phyloP scores from a whole-genome alignment of 23 red algal species.

The Gracilaria vermiculophylla region DNA sequence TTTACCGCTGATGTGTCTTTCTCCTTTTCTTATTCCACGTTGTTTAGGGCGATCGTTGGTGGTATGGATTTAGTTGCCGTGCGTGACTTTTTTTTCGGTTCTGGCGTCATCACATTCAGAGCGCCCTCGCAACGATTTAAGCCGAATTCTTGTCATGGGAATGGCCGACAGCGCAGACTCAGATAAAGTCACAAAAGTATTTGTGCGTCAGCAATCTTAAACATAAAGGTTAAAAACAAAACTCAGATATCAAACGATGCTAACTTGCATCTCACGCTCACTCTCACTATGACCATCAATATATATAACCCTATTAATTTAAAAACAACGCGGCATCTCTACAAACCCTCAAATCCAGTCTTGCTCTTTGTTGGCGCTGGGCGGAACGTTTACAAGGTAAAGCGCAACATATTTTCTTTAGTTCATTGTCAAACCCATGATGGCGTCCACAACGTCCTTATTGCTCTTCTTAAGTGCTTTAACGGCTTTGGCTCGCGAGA shows the following conservation, averaged over 20 bases:
- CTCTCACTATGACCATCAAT: not conserved
- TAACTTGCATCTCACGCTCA: not conserved
- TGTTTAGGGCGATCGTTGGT: not conserved
- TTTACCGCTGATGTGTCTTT: not conserved
- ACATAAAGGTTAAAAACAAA: not conserved
- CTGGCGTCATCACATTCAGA: not conserved
- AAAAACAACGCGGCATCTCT: not conserved
- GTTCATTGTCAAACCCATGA: conserved; percentile 92
- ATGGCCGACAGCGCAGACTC: not conserved
- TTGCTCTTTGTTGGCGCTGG: not conserved
- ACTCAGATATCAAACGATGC: not conserved
- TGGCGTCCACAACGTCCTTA: conserved; percentile 97
- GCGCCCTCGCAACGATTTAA: not conserved
- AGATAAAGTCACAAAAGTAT: not conserved
- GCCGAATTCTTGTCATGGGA: not conserved
- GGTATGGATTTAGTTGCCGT: not conserved
- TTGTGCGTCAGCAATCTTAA: conserved; percentile 11
- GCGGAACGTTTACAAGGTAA: not conserved
- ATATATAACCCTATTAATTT: not conserved
- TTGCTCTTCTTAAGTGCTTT: conserved; percentile 94
- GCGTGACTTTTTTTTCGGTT: not conserved
- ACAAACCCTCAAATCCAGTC: not conserved
- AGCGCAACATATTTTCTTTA: conserved; percentile 20
- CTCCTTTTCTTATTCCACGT: not conserved
- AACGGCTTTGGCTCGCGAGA: conserved; percentile 91